A percentile compares a stretch with the other conserved stretches of the same genome.
Conservation (phyloP, 257 asterid species). For the Nicotiana knightiana region DNA sequence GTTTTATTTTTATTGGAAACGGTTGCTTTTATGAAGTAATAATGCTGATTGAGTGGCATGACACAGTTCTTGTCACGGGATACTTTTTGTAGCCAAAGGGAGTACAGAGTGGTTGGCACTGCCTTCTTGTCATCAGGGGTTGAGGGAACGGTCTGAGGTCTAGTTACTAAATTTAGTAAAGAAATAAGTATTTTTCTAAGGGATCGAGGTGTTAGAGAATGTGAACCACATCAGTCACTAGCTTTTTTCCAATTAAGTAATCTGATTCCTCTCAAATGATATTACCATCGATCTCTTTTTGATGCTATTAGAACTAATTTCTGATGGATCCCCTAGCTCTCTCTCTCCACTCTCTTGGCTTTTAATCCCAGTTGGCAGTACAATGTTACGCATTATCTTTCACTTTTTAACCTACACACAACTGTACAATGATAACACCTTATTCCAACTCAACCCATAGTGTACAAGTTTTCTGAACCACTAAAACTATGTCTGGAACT, state of each 20-base stretch:
- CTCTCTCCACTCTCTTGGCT: neutral
- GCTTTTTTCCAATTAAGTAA: neutral
- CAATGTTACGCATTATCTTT: neutral
- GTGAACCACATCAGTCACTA: conserved; percentile 1
- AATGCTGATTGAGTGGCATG: neutral
- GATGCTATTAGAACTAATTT: neutral
- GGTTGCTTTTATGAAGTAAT: neutral
- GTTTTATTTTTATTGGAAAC: neutral
- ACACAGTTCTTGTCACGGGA: neutral
- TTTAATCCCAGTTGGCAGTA: neutral
- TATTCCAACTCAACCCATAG: neutral
- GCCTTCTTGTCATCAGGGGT: neutral
- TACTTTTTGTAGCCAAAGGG: neutral
- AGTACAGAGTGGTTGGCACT: neutral
- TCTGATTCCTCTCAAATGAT: neutral
- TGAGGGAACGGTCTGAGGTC: neutral
- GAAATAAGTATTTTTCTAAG: neutral
- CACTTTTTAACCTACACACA: neutral
- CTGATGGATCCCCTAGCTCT: neutral
- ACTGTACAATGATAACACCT: neutral
- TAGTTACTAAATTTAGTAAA: neutral
- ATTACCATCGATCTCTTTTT: neutral
- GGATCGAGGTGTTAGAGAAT: neutral
- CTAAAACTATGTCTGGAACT: neutral
- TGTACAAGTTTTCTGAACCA: neutral